Conservation (phyloP, 2,329 filamentous ascomycete species). For the Cordyceps pruinosa region DNA sequence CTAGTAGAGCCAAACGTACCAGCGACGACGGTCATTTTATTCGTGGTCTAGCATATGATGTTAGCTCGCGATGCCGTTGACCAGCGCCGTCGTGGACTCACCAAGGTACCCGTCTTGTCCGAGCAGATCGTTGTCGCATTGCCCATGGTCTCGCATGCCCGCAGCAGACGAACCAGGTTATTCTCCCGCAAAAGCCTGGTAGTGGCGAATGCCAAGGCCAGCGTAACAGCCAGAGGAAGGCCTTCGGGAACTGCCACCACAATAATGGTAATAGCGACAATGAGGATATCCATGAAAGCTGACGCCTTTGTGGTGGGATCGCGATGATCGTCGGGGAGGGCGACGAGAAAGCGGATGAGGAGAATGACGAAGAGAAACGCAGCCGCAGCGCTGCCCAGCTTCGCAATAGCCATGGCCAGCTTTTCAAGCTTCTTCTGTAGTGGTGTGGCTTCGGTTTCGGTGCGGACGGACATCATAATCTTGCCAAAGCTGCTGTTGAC, state of each 20-base stretch:
- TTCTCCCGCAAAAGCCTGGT: conserved; percentile 65
- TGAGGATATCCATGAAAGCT: conserved; percentile 56
- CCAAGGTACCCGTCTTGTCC: conserved; percentile 41
- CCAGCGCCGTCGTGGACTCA: neutral
- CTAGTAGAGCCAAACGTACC: conserved; percentile 50
- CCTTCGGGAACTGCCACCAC: conserved; percentile 63
- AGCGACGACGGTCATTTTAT: conserved; percentile 69
- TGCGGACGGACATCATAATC: conserved; percentile 49
- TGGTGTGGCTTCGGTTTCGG: conserved; percentile 45
- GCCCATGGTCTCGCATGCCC: conserved; percentile 67
- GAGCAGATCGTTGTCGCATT: conserved; percentile 71
- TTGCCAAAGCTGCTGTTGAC: conserved; percentile 47
- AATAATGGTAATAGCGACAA: conserved; percentile 59
- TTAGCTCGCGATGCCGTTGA: neutral
- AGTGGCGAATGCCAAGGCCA: conserved; percentile 62
- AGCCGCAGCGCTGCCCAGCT: conserved; percentile 55
- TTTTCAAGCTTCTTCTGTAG: conserved; percentile 46
- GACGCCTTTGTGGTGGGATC: conserved; percentile 49
- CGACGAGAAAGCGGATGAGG: conserved; percentile 67
- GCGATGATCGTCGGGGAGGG: conserved; percentile 44
- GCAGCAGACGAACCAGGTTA: conserved; percentile 59
- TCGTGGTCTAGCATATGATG: conserved; percentile 38
- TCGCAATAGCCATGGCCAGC: conserved; percentile 29
- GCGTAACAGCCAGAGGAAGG: conserved; percentile 58
- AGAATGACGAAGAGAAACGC: conserved; percentile 68